These are phyloP conservation scores for Cercospora brassicicola DNA, from an alignment of 2,329 filamentous ascomycete species.

Conservation along the genomic window DNA sequence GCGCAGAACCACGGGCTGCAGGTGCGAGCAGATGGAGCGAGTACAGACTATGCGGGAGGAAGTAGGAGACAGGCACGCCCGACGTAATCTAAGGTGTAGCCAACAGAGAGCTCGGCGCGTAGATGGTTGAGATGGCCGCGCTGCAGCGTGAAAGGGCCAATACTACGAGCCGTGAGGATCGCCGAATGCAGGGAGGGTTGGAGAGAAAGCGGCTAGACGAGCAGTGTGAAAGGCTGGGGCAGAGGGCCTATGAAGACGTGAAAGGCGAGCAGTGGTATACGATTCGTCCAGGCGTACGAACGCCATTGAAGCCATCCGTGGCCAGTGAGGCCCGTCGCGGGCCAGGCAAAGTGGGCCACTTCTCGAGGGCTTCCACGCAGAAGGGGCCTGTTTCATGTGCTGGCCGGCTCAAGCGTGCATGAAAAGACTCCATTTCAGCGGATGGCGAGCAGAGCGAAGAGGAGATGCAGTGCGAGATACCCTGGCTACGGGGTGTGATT, in stretches of 20 bases:
- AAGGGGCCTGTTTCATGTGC: slow-evolving; percentile 32
- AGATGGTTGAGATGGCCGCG: slow-evolving; percentile 24
- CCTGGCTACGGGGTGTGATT: slow-evolving; percentile 7
- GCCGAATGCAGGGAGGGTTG: slow-evolving; percentile 17
- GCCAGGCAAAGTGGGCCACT: slow-evolving; percentile 12
- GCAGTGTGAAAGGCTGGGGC: slow-evolving; percentile 34
- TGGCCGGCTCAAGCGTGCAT: slow-evolving; percentile 20
- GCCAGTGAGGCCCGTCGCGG: slow-evolving; percentile 18
- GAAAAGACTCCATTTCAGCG: slow-evolving; percentile 3
- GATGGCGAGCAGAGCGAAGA: neutral
- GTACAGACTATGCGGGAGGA: slow-evolving; percentile 21
- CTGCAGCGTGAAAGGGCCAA: neutral
- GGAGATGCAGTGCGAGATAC: slow-evolving; percentile 9
- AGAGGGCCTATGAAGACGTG: slow-evolving; percentile 32
- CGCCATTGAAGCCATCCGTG: slow-evolving; percentile 24
- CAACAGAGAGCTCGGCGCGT: slow-evolving; percentile 35
- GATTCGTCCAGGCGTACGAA: slow-evolving; percentile 32
- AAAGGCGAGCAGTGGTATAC: slow-evolving; percentile 23
- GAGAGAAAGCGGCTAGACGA: slow-evolving; percentile 33
- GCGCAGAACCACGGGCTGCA: slow-evolving; percentile 23
- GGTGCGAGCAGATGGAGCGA: slow-evolving; percentile 27
- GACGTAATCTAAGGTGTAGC: slow-evolving; percentile 32
- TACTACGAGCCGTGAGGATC: slow-evolving; percentile 16
- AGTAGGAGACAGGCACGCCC: slow-evolving; percentile 17
- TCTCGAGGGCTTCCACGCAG: slow-evolving; percentile 30